phyloP scores from a whole-genome alignment of 768 basidiomycete species.

The Russula sp. region DNA sequence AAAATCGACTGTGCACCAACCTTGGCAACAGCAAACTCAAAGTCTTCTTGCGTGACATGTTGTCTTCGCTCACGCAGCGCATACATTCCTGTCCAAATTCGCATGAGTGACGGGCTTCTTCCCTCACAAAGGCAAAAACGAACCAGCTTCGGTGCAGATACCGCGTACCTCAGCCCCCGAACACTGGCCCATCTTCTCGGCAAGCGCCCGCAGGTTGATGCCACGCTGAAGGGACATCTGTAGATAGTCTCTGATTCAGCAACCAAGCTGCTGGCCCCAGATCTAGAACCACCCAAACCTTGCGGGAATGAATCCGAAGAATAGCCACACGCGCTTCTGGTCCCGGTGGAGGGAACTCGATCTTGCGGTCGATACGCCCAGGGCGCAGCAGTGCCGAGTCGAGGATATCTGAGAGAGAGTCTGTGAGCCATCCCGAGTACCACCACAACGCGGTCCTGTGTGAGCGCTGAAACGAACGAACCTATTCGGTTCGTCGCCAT shows the following conservation, averaged over 20 bases:
- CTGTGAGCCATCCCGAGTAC: not conserved
- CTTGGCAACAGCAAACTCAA: slow-evolving; percentile 97
- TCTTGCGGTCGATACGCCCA: slow-evolving; percentile 94
- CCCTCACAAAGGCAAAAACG: slow-evolving; percentile 24
- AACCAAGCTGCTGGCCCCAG: not conserved
- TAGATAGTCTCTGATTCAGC: not conserved
- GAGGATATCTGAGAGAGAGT: slow-evolving; percentile 63
- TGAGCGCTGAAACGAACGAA: slow-evolving; percentile 31
- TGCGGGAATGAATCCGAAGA: slow-evolving; percentile 92
- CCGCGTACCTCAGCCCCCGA: slow-evolving; percentile 96
- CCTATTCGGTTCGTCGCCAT: slow-evolving; percentile 99
- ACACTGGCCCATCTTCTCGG: slow-evolving; percentile 99
- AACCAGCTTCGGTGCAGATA: slow-evolving; percentile 95
- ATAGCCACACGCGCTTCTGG: slow-evolving; percentile 97
- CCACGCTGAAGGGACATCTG: slow-evolving; percentile 97
- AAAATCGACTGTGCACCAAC: slow-evolving; percentile 33
- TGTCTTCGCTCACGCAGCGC: slow-evolving; percentile 91
- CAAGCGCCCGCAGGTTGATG: slow-evolving; percentile 91
- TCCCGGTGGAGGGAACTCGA: slow-evolving; percentile 97
- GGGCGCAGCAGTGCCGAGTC: slow-evolving; percentile 90
- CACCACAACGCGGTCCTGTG: not conserved
- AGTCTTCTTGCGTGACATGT: slow-evolving; percentile 97
- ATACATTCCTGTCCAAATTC: slow-evolving; percentile 68
- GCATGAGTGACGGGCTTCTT: not conserved
- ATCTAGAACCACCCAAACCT: slow-evolving; percentile 40